Conservation (phyloP, 345 rosid species). For the Geranium brycei region DNA sequence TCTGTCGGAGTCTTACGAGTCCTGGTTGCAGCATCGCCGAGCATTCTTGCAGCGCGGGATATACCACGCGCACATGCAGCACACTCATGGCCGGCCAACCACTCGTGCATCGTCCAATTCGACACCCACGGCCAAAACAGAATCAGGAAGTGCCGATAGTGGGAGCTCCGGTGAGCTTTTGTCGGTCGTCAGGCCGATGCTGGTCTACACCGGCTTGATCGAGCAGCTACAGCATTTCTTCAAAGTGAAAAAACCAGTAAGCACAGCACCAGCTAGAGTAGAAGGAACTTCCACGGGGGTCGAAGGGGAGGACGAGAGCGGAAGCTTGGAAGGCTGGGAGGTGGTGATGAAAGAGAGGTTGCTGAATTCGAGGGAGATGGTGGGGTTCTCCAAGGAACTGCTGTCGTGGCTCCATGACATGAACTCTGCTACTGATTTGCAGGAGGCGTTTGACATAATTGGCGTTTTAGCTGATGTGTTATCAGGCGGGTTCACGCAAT, state of each 20-base stretch:
- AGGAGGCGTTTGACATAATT: constrained; percentile 76
- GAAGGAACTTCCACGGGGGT: constrained; percentile 32
- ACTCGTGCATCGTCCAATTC: constrained; percentile 22
- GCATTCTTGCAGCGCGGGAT: constrained; percentile 81
- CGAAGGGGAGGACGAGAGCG: constrained; percentile 31
- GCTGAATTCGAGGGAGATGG: constrained; percentile 63
- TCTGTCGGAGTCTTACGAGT: constrained; percentile 76
- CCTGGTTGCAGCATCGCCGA: constrained; percentile 82
- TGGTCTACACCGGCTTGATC: constrained; percentile 75
- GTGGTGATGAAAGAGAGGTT: constrained; percentile 61
- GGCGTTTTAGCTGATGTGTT: constrained; percentile 67
- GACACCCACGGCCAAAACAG: constrained; percentile 18
- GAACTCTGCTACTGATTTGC: constrained; percentile 56
- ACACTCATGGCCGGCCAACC: constrained; percentile 53
- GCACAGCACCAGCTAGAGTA: constrained; percentile 10
- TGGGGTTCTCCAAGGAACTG: constrained; percentile 71
- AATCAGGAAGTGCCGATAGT: constrained; percentile 37
- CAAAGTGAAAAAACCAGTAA: constrained; percentile 46
- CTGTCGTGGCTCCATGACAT: constrained; percentile 79
- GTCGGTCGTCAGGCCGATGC: constrained; percentile 59
- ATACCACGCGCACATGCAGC: constrained; percentile 88
- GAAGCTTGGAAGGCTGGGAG: constrained; percentile 65
- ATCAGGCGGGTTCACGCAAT: constrained; percentile 46
- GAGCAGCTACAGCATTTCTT: constrained; percentile 81
- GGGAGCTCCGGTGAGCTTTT: constrained; percentile 43